phyloP scores from a whole-genome alignment of 2,329 filamentous ascomycete species.

The Arthrobotrys sinensis region DNA sequence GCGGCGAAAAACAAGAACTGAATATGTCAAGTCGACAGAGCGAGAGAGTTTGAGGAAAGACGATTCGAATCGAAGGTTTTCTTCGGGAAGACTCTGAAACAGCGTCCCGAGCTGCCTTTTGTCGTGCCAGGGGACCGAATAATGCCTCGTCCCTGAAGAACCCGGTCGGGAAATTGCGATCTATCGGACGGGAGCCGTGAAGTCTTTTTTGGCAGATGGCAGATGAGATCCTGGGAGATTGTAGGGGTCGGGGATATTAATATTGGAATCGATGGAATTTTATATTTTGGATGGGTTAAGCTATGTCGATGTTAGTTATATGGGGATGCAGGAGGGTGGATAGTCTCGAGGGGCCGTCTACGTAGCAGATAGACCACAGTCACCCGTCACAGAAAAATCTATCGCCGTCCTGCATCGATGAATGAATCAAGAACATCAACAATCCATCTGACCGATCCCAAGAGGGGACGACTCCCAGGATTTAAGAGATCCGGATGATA shows the following conservation, averaged over 20 bases:
- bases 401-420: slow-evolving; percentile 10
- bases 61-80: slow-evolving; percentile 26
- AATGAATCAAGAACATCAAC: background rate
- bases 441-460: slow-evolving; percentile 25
- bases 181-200: slow-evolving; percentile 39
- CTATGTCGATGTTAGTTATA: too few relatives aligned
- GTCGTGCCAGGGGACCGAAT: slow-evolving; percentile 22
- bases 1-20: slow-evolving; percentile 5
- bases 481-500: slow-evolving; percentile 25
- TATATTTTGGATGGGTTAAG: background rate
- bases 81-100: slow-evolving; percentile 37
- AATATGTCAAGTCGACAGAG: slow-evolving; percentile 22
- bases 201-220: background rate
- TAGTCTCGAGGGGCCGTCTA: slow-evolving; percentile 18
- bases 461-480: slow-evolving; percentile 15
- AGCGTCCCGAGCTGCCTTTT: slow-evolving; percentile 40
- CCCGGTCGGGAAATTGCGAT: slow-evolving; percentile 31
- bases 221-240: background rate
- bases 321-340: background rate
- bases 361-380: slow-evolving; percentile 6
- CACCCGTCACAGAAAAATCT: slow-evolving; percentile 9
- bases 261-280: background rate
- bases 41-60: slow-evolving; percentile 24
- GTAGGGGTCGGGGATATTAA: background rate
- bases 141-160: slow-evolving; percentile 44